Evolutionary conservation across 495 filamentous ascomycete genomes (phyloP).

Genomic region (Diplogelasinospora grovesii): DNA sequence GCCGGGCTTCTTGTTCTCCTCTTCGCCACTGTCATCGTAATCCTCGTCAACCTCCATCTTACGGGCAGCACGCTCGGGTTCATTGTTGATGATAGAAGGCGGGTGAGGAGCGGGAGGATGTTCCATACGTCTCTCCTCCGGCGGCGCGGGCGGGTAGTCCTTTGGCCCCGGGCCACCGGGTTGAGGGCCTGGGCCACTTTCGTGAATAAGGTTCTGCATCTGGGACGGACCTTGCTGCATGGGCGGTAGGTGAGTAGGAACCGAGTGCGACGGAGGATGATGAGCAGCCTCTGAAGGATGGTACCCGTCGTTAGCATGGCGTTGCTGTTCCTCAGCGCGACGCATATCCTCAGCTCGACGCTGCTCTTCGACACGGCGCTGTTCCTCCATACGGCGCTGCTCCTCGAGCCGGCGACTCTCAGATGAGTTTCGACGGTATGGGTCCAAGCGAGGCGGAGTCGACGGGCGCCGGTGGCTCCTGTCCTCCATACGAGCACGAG

Average conservation of each 20-base stretch:
- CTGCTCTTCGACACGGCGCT: conserved; percentile 41
- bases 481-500: conserved; percentile 77
- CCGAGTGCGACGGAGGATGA: conserved; percentile 62
- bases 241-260: conserved; percentile 61
- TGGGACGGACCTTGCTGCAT: conserved; percentile 58
- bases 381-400: conserved; percentile 37
- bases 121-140: conserved; percentile 41
- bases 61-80: conserved; percentile 75
- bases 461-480: conserved; percentile 68
- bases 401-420: conserved; percentile 59
- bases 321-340: conserved; percentile 55
- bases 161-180: conserved; percentile 53
- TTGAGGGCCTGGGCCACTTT: conserved; percentile 37
- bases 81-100: conserved; percentile 41
- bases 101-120: conserved; percentile 42
- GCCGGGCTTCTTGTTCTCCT: conserved; percentile 65
- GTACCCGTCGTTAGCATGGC: conserved; percentile 66
- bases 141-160: conserved; percentile 49
- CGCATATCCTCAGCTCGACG: conserved; percentile 44
- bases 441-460: conserved; percentile 56
- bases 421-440: conserved; percentile 69
- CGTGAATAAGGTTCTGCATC: conserved; percentile 52
- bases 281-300: conserved; percentile 89
- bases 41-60: conserved; percentile 98
- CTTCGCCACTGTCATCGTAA: conserved; percentile 86